Evolutionary conservation across 202 grass and related monocot genomes (phyloP), one percentile per base, ranked within the genome.

Genomic region (Elaeis oleifera): DNA sequence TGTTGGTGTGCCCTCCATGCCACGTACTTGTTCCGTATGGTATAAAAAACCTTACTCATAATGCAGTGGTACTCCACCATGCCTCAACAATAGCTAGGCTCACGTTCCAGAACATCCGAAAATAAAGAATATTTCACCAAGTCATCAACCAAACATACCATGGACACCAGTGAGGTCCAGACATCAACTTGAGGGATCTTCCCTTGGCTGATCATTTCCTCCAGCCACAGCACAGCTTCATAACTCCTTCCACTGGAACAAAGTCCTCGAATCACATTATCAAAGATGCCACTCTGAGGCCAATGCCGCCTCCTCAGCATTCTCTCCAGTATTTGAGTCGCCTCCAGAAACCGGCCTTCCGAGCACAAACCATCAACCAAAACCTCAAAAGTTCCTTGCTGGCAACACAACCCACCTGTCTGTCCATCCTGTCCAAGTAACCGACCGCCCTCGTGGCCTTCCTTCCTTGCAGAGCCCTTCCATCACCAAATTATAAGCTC

Each of bases 201-300:
- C 20, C 88, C 92, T 67, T 84, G 76, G 50, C 74, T 62, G 31
- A 89, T 71, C 92, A 92, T 97, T 72, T 97, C 92, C 79, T 92
- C 84, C 16, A 97, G 56, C 88, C 92, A 92, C 14, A 92, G 11
- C 53, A 89, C 48, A 20, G 88, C 84, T 75, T 97, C 92, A 20
- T 85, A 97, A 58, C 74, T 76, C 76, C 71, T 74, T 18, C 71
- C 73, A 63, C 61, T 28, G 18, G 62, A 72, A 81, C 81, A 91
- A 60, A 97, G 84, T 20, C 87, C 87, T 64, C 56, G 56, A 74
- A 89, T 85, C 16, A 97, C 51, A 70, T 26, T 62, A 56, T 17
- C 24, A 58, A 97, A 97, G 19, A 71, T 67, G 2, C 29, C 51
- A 74, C 51, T 59, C 53, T 71, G 68, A 36, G 87, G 87, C n/a